Percentiles rank a stretch among this genome's conserved stretches.
Evolutionary conservation across 2,329 filamentous ascomycete genomes (phyloP).

Genomic region (Grosmannia penicillata): DNA sequence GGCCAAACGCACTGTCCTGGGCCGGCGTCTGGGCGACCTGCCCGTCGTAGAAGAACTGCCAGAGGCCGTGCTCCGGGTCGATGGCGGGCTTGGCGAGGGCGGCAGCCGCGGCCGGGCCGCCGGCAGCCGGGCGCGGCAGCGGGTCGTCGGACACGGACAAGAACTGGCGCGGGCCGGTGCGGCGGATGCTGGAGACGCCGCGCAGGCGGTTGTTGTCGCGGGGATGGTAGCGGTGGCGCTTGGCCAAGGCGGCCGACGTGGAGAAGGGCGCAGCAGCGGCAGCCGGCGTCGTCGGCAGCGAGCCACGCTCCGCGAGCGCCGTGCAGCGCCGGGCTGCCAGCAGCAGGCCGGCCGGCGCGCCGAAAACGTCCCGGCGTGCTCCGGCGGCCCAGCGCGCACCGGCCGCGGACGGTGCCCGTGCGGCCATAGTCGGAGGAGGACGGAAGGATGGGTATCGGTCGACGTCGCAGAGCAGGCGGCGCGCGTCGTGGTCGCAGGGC

Average conservation of each 20-base stretch:
- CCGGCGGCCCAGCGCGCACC: background rate
- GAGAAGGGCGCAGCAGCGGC: constrained; percentile 26
- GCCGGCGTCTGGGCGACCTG: constrained; percentile 55
- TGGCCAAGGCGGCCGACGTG: constrained; percentile 34
- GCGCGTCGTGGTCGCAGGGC: no score
- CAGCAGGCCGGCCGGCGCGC: no score
- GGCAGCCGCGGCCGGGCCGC: constrained; percentile 17
- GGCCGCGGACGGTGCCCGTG: constrained; percentile 3
- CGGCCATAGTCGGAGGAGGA: no score
- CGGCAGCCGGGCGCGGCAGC: constrained; percentile 60
- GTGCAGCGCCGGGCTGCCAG: no score
- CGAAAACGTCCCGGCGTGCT: background rate
- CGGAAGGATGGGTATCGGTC: no score
- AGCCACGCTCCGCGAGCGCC: no score
- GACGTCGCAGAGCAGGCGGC: no score
- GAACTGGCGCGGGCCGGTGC: constrained; percentile 60
- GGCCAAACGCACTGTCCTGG: constrained; percentile 58
- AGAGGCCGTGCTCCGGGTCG: constrained; percentile 72
- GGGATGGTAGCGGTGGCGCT: constrained; percentile 29
- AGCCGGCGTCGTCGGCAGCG: no score
- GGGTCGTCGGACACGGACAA: constrained; percentile 58
- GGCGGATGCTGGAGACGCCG: constrained; percentile 67
- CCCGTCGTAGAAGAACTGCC: constrained; percentile 72
- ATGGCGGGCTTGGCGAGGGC: constrained; percentile 41
- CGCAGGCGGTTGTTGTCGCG: constrained; percentile 68